Evolutionary conservation across 1,139 yeast genomes (phyloP).

Genomic region (Blastobotrys illinoisensis): DNA sequence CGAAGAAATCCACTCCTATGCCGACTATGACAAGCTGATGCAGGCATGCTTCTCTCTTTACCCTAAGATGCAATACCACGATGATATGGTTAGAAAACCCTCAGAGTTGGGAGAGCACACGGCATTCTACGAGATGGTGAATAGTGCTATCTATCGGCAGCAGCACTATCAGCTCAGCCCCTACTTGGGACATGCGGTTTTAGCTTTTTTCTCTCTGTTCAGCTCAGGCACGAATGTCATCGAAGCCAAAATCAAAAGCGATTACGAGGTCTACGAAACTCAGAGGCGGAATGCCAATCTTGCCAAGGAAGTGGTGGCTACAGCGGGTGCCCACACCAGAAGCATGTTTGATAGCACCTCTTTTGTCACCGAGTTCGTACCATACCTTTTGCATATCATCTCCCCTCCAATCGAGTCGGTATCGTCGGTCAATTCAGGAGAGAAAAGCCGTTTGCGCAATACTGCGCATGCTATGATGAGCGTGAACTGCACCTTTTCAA

Average conservation of each 20-base stretch:
- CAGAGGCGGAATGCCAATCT: constrained; percentile 22
- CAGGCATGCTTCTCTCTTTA: constrained; percentile 67
- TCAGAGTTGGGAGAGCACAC: constrained; percentile 71
- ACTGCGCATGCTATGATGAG: constrained; percentile 27
- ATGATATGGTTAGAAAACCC: constrained; percentile 62
- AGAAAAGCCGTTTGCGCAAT: constrained; percentile 21
- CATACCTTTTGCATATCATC: constrained; percentile 27
- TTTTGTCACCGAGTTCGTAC: constrained; percentile 29
- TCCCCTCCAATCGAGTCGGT: constrained; percentile 26
- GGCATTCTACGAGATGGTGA: constrained; percentile 54
- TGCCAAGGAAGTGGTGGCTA: constrained; percentile 21
- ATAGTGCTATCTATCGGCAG: constrained; percentile 38
- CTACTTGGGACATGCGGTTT: constrained; percentile 53
- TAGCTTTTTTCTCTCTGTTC: constrained; percentile 63
- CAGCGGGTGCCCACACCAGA: constrained; percentile 16
- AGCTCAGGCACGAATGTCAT: constrained; percentile 49
- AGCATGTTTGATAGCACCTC: constrained; percentile 21
- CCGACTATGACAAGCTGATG: constrained; percentile 56
- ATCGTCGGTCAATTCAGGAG: constrained; percentile 17
- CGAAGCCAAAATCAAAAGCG: constrained; percentile 36
- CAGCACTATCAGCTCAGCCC: constrained; percentile 47
- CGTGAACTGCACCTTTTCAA: constrained; percentile 23
- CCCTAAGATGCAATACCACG: constrained; percentile 52
- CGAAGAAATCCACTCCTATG: constrained; percentile 42
- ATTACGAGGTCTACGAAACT: constrained; percentile 36